These are phyloP conservation scores for Lepidium campestre DNA, from an alignment of 441 rosid genomes.

Conservation along the genomic window DNA sequence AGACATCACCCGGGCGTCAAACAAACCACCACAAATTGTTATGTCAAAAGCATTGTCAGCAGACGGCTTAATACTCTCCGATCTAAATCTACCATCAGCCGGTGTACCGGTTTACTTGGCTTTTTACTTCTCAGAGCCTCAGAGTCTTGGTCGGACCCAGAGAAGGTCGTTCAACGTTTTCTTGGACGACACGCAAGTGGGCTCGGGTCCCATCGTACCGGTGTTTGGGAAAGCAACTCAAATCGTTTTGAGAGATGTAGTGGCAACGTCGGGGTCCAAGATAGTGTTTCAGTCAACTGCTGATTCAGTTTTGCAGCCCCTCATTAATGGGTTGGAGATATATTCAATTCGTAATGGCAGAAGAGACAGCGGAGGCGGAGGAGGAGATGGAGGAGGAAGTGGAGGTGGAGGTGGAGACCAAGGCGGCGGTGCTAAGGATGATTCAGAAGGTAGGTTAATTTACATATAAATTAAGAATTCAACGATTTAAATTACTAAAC, in stretches of 20 bases:
- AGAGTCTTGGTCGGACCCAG: slow-evolving; percentile 20
- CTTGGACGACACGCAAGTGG: not conserved
- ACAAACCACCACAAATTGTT: slow-evolving; percentile 34
- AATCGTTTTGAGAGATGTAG: slow-evolving; percentile 5
- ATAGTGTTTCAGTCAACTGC: slow-evolving; percentile 28
- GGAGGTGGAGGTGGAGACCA: slow-evolving; percentile 18
- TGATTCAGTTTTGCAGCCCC: slow-evolving; percentile 39
- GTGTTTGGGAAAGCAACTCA: slow-evolving; percentile 27
- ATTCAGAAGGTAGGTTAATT: not conserved
- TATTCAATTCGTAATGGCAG: slow-evolving; percentile 14
- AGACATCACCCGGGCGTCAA: not conserved
- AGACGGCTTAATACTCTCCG: not conserved
- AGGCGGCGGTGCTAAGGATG: not conserved
- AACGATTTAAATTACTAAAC: not conserved
- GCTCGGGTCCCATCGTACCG: slow-evolving; percentile 27
- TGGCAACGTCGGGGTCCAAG: slow-evolving; percentile 21
- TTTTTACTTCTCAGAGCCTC: slow-evolving; percentile 47
- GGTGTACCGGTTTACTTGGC: slow-evolving; percentile 19
- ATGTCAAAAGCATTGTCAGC: slow-evolving; percentile 34
- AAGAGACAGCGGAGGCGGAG: slow-evolving; percentile 27
- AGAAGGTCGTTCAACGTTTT: slow-evolving; percentile 35
- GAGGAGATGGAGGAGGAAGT: slow-evolving; percentile 31
- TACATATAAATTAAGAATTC: not conserved
- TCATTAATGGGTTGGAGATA: slow-evolving; percentile 46
- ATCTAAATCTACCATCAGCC: not conserved